phyloP scores from a whole-genome alignment of 2,329 filamentous ascomycete genomes.

The Fonsecaea pedrosoi region DNA sequence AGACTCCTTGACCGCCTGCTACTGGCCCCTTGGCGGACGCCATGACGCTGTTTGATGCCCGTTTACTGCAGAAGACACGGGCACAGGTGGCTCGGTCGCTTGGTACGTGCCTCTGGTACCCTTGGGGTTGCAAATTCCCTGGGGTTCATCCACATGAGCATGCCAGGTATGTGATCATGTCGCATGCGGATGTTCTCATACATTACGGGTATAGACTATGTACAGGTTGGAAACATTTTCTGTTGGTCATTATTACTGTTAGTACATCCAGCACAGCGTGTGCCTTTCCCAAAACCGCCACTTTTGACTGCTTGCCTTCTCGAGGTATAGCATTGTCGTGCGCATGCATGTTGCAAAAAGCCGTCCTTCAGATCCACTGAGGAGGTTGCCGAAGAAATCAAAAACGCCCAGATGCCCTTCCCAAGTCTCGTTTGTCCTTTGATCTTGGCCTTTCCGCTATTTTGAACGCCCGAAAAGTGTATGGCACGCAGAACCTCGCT shows the following conservation, averaged over 20 bases:
- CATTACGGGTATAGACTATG: conserved; percentile 9
- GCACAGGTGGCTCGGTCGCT: neutral
- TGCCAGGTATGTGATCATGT: neutral
- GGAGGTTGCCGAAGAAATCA: no score
- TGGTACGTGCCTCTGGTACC: no score
- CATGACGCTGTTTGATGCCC: neutral
- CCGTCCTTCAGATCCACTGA: conserved; percentile 1
- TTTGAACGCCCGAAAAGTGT: conserved; percentile 18
- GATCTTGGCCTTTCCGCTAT: neutral
- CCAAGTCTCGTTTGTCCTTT: neutral
- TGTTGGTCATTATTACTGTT: conserved; percentile 7
- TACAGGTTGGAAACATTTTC: conserved; percentile 8
- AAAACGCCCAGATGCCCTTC: neutral
- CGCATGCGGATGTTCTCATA: neutral
- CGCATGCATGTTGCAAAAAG: neutral
- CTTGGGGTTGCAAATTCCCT: neutral
- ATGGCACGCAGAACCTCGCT: neutral
- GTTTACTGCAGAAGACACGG: neutral
- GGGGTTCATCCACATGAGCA: neutral
- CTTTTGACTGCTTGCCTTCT: conserved; percentile 9
- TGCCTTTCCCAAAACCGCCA: neutral
- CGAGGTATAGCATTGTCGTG: neutral
- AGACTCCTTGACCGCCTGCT: neutral
- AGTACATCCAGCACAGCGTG: conserved; percentile 9
- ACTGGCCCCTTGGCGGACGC: neutral